A percentile compares a stretch with the other conserved stretches of the same genome.
Evolutionary conservation across 805 yeast species (phyloP).

Genomic region (Ogataea paraovalis): DNA sequence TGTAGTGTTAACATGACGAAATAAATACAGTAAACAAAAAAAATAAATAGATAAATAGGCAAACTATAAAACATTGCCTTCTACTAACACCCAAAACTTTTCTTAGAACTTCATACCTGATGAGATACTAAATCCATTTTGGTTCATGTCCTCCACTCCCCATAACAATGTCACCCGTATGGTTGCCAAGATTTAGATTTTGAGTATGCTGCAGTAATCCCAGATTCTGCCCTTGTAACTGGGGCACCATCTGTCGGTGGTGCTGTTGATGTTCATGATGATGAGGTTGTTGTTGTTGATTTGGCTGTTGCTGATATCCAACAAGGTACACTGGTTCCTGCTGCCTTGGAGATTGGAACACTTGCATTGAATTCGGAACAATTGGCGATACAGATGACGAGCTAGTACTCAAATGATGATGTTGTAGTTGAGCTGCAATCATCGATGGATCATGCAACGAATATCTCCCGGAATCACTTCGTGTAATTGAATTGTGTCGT

Average conservation of each 20-base stretch:
- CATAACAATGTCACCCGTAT: background rate
- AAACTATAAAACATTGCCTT: background rate
- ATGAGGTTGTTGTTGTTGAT: background rate
- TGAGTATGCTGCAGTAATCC: background rate
- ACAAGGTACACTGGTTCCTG: background rate
- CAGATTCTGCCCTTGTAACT: background rate
- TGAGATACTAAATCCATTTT: background rate
- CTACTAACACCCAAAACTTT: background rate
- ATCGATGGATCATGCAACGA: background rate
- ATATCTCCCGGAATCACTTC: background rate
- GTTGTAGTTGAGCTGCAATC: background rate
- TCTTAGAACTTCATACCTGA: background rate
- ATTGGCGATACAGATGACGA: background rate
- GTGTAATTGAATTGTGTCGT: background rate
- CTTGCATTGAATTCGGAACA: background rate
- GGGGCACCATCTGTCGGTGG: background rate
- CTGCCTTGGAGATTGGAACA: background rate
- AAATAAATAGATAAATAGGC: background rate
- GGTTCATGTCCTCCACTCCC: background rate
- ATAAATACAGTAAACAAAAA: too few species aligned
- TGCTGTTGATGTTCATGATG: constrained; percentile 1
- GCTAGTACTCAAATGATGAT: background rate
- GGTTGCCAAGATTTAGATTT: background rate
- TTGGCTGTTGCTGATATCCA: background rate
- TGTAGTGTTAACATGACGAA: too few species aligned